Conservation (phyloP, 345 rosid genomes). For the Pugionium dolabratum region DNA sequence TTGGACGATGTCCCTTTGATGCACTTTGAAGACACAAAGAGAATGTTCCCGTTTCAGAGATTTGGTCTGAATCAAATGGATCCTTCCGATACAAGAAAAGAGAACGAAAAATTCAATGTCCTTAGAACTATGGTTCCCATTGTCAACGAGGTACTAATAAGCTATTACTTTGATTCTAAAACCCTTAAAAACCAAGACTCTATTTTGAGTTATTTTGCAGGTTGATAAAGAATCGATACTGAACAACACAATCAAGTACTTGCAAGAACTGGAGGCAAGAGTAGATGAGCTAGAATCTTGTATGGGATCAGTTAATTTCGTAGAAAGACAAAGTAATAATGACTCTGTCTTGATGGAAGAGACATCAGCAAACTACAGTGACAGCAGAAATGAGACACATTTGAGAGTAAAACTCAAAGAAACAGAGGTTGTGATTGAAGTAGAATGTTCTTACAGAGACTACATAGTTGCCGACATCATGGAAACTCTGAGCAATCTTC, state of each 20-base stretch:
- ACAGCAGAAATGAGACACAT: slow-evolving; percentile 48
- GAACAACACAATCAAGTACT: slow-evolving; percentile 61
- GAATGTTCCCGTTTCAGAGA: slow-evolving; percentile 8
- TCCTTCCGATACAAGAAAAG: slow-evolving; percentile 40
- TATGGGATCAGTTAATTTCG: slow-evolving; percentile 55
- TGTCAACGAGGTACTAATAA: slow-evolving; percentile 53
- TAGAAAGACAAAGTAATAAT: slow-evolving; percentile 46
- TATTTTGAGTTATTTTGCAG: slow-evolving; percentile 39
- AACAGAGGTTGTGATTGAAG: slow-evolving; percentile 61
- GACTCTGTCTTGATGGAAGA: slow-evolving; percentile 53
- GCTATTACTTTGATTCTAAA: background rate
- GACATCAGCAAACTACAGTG: slow-evolving; percentile 66
- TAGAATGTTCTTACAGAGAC: slow-evolving; percentile 67
- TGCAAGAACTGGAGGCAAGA: slow-evolving; percentile 68
- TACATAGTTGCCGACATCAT: slow-evolving; percentile 70
- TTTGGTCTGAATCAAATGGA: slow-evolving; percentile 16
- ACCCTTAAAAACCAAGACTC: background rate
- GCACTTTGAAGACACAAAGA: slow-evolving; percentile 35
- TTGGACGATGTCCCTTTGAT: slow-evolving; percentile 65
- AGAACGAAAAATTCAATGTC: slow-evolving; percentile 55
- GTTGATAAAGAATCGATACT: slow-evolving; percentile 64
- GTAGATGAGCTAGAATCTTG: slow-evolving; percentile 83
- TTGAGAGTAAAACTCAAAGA: slow-evolving; percentile 39
- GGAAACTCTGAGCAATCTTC: slow-evolving; percentile 72
- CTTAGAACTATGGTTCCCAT: slow-evolving; percentile 67